Base-by-base conservation (phyloP, 495 filamentous ascomycete genomes). In the Hypoxylon cercidicola region DNA sequence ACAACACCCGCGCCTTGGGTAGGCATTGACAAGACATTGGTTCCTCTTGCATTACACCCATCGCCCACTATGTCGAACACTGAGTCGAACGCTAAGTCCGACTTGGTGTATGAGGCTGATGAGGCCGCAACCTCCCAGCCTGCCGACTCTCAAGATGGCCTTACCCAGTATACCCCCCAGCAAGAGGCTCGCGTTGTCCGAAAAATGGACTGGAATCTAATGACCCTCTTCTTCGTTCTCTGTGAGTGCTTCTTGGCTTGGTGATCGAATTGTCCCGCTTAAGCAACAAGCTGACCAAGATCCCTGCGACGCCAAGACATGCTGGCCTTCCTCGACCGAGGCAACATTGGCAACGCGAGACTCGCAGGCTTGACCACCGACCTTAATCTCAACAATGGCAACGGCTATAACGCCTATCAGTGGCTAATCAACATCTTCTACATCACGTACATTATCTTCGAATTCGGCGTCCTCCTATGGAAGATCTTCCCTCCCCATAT, bases 341-440 rank as follows among this genome's bases (percentile, higher is more conserved):
- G 71, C 21, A 80, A 81, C 64, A 79, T 81, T 18, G 79, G 78
- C 16, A 81, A 81, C 62, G 79, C 78, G 2, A 74, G 68, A 37
- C 72, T 80, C 48, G 76, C 75, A 7, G 72, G 74, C 16, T 68
- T 80, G 64, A 65, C 65, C 8, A 51, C 58, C 12, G 77, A 77
- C 3, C 51, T 80, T 9, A n/a, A 71, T 19, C 55, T 77, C 46
- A 55, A 49, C 20, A 67, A 64, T 28, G 43, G 57, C 10, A 10
- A 11, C 10, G 30, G 30, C 8, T 32, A 9, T 32, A 10, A 10
- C 3, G 40, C 66, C n/a, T 77, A 74, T 47, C 68, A 60, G 51
- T 93, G 89, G 89, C 77, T 92, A 11, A 71, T 91, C 30, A 91
- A 88, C 0, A 87, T 89, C 39, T 93, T 91, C 72, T 91, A 91